Evolutionary conservation across 139 green algal genomes (phyloP), one percentile per base, ranked within the genome.

Genomic region (Tetradesmus obliquus): DNA sequence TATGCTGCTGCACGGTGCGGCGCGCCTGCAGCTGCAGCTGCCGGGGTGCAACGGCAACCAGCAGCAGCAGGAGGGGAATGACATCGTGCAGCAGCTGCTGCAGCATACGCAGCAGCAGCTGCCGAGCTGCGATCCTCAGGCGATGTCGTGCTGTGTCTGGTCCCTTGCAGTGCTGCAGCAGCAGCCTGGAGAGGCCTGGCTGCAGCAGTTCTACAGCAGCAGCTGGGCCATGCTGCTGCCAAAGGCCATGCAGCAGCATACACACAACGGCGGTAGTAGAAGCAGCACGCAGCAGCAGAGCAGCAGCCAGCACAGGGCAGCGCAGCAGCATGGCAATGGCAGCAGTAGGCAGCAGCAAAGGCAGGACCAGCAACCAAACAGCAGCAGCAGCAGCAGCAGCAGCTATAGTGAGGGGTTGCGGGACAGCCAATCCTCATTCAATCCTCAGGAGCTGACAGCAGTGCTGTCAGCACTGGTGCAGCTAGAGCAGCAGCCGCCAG

Each of bases 371-470:
- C 84, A 60, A 20, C n/a, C 53, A 12, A 8, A 17, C 24, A 85
- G 7, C 85, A 82, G 62, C 71, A 84, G n/a, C 71, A 74, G 54
- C 51, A 90, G 86, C 86, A 90, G 84, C 80, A 85, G 80, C 45
- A 85, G 53, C 9, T 55, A 45, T 53, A 84, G 6, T 6, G 15
- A 62, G 51, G 53, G 20, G 32, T 15, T 13, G 10, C 72, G 32
- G 57, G 72, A 57, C 53, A 87, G 24, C 24, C 12, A 32, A 13
- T n/a, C 45, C 24, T 58, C 8, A 3, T 24, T 89, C 22, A 81
- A 89, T 58, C 55, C 84, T 54, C n/a, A 32, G 24, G 84, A 88
- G 24, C 84, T 89, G 0, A 20, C 84, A 20, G 60, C 84, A 8
- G 22, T 89, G 24, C 17, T 89, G 9, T 62, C 60, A 62, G 60